Percentiles rank a stretch among this genome's conserved stretches.
Evolutionary conservation across 1,139 yeast genomes (phyloP).

Genomic region (Pneumocystis wakefieldiae): DNA sequence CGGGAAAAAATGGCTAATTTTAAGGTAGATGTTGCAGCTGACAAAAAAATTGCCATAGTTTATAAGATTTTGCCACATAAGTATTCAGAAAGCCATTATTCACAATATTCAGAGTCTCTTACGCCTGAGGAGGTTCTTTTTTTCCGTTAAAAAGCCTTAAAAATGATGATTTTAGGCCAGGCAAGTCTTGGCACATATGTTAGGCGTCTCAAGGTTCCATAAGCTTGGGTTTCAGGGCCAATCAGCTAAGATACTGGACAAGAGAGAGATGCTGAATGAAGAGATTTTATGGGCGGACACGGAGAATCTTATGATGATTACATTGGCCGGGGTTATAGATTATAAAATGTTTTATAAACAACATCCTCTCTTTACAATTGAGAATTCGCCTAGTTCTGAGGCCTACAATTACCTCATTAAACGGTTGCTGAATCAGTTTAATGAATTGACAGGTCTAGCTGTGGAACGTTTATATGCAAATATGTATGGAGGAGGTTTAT

Average conservation of each 20-base stretch:
- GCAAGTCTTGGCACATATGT: slow-evolving; percentile 8
- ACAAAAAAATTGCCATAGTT: neutral
- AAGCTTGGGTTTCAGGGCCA: slow-evolving; percentile 9
- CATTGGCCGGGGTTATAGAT: slow-evolving; percentile 9
- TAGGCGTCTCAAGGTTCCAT: slow-evolving; percentile 8
- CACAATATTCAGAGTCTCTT: neutral
- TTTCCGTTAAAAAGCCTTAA: neutral
- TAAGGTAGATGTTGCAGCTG: neutral
- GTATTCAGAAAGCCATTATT: neutral
- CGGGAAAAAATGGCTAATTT: neutral
- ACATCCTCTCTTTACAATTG: slow-evolving; percentile 8
- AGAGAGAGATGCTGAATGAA: neutral
- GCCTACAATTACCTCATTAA: slow-evolving; percentile 8
- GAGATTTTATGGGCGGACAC: slow-evolving; percentile 4
- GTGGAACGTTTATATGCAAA: slow-evolving; percentile 8
- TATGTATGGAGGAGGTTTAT: slow-evolving; percentile 9
- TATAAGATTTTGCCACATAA: neutral
- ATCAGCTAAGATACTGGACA: slow-evolving; percentile 7
- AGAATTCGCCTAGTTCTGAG: slow-evolving; percentile 9
- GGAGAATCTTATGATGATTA: slow-evolving; percentile 7
- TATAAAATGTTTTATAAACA: slow-evolving; percentile 6
- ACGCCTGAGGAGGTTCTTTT: neutral
- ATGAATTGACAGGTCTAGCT: slow-evolving; percentile 2
- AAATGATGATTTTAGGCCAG: neutral
- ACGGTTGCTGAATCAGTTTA: slow-evolving; percentile 7